Base-by-base conservation (phyloP, 1,284 basidiomycete genomes). In the Erythrobasidium hasegawianum region DNA sequence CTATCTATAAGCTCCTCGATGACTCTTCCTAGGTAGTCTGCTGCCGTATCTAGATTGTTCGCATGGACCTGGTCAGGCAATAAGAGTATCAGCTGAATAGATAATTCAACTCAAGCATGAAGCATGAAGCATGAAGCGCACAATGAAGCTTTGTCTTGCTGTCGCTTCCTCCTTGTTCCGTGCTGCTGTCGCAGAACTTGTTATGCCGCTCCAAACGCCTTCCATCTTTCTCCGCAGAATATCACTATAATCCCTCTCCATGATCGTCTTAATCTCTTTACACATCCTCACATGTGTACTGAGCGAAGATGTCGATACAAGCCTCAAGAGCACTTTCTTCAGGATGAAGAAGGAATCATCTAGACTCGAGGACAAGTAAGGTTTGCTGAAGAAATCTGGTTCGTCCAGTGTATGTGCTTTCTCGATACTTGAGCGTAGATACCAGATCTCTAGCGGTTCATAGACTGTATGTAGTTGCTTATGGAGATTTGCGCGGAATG, bases 281-380 rank as follows among this genome's bases (percentile, higher is more conserved):
- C 86, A 79, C 69, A 86, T 85, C 18, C 79, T 80, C 61, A 83
- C 80, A 1, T 92, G 81, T 1, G 83, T 83, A 1, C 75, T 75
- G 0, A 85, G 71, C 1, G 86, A 87, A 0, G 67, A 59, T 0
- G 87, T 87, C 0, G 86, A 86, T 16, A 94, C 75, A 29, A 90
- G 79, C 10, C 93, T 83, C 16, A 83, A 80, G 3, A 93, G 80
- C 1, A 93, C 86, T 2, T 86, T 81, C 77, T 94, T 96, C 69
- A 96, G 79, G 64, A 97, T 87, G 77, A 94, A 97, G 78, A 97
- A 97, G 1, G 87, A 88, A 72, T 97, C 93, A 75, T 97, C 93
- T 0, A 94, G 89, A 0, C 87, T 87, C 7, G 80, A 80, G 1
- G 79, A 80, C 18, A 81, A 71, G 68, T 50, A 88, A 84, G 61